Evolutionary conservation across 192 early-diverging fungal genomes (phyloP).

Genomic region (Coemansia interrupta): DNA sequence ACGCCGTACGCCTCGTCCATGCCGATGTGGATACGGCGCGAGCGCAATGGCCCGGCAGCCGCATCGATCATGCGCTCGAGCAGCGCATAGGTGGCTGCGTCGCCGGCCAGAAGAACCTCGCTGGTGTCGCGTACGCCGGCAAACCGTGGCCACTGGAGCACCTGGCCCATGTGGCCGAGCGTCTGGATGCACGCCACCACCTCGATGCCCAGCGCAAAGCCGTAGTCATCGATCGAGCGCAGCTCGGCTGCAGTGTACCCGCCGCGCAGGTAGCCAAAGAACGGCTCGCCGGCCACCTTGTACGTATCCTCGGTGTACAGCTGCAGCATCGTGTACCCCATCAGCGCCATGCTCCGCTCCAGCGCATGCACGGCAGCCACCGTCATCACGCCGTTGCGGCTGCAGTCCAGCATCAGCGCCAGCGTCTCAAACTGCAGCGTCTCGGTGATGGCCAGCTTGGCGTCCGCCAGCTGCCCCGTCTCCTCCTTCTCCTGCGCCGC

Average conservation of each 20-base stretch:
- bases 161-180: conserved; percentile 83
- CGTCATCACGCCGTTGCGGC: conserved; percentile 71
- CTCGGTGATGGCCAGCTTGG: conserved; percentile 55
- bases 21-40: conserved; percentile 79
- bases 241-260: conserved; percentile 75
- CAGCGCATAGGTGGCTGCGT: conserved; percentile 75
- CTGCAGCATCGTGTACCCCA: conserved; percentile 85
- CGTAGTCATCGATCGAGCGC: conserved; percentile 72
- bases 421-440: conserved; percentile 67
- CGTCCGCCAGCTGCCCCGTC: conserved; percentile 19
- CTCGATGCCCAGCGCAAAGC: conserved; percentile 70
- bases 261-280: conserved; percentile 72
- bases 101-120: conserved; percentile 70
- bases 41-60: conserved; percentile 65
- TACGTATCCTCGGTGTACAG: conserved; percentile 91
- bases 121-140: conserved; percentile 71
- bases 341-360: conserved; percentile 72
- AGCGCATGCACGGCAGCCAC: conserved; percentile 62
- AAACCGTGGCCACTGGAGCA: conserved; percentile 85
- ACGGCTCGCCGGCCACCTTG: conserved; percentile 64
- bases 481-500: conserved; percentile 53
- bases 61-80: conserved; percentile 70
- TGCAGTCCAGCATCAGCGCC: conserved; percentile 84
- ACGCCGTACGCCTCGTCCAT: conserved; percentile 88
- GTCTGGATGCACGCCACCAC: conserved; percentile 89